Evolutionary conservation across 1,284 basidiomycete species (phyloP).

Genomic region (Ustilago shanxiensis): DNA sequence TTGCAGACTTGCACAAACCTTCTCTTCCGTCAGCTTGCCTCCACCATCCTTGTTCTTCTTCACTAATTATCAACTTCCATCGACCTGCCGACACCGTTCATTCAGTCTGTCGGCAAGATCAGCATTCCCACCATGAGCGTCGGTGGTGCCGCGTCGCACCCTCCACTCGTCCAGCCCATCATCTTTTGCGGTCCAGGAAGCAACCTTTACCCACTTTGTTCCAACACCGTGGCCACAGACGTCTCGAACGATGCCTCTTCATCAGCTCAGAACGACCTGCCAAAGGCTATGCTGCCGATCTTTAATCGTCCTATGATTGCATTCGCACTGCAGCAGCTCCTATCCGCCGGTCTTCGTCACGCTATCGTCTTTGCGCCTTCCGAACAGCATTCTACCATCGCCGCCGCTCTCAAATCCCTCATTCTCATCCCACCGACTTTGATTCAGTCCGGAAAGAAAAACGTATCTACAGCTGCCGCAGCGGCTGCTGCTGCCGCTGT

Average conservation of each 20-base stretch:
- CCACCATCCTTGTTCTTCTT: neutral
- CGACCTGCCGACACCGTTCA: neutral
- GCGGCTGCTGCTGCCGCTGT: conserved; percentile 42
- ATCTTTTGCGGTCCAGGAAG: conserved; percentile 65
- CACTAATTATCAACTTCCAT: neutral
- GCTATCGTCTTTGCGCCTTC: conserved; percentile 65
- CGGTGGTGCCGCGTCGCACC: conserved; percentile 29
- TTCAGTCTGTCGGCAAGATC: neutral
- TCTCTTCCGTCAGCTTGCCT: conserved; percentile 1
- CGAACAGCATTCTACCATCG: conserved; percentile 59
- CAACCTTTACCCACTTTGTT: conserved; percentile 66
- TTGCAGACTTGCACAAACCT: neutral
- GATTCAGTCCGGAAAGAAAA: conserved; percentile 39
- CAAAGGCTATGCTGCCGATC: conserved; percentile 68
- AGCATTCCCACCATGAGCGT: conserved; percentile 26
- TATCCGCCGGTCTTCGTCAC: conserved; percentile 60
- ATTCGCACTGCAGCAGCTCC: conserved; percentile 64
- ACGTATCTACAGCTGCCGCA: conserved; percentile 34
- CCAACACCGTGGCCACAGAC: conserved; percentile 35
- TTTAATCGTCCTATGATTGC: conserved; percentile 67
- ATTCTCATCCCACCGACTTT: conserved; percentile 55
- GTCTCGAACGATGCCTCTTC: conserved; percentile 10
- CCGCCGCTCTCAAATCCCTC: conserved; percentile 60
- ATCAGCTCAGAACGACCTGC: conserved; percentile 38
- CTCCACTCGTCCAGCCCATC: conserved; percentile 62